Base-by-base conservation (phyloP, 306 rosid species). In the Arachis hypogaea region DNA sequence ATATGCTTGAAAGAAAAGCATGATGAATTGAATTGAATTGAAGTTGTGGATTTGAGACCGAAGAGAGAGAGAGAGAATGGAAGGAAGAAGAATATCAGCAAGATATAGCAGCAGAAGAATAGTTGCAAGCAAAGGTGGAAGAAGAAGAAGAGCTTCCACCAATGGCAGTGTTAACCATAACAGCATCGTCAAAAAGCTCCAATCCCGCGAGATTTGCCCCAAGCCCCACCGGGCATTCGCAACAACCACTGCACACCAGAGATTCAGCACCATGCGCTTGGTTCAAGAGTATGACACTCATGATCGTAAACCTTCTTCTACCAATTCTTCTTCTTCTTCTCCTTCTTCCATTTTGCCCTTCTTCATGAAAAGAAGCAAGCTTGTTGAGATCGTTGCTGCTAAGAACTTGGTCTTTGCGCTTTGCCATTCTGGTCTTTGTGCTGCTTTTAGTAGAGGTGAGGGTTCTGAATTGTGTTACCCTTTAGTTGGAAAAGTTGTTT, bases 341-440 rank as follows among this genome's bases (percentile, higher is more conserved):
- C 68, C 28, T 22, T 22, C 78, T 44, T 87, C 88, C 69, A 82
- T 64, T 6, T 76, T 90, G 73, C 94, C 94, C 68, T 92, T 92
- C 59, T 51, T 92, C 80, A 83, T 87, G 86, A 92, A 90, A 80
- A 83, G 98, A 59, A 84, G 91, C 3, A 92, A 88, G 70, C 83
- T 92, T 36, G 88, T 88, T 56, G 98, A 92, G 76, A 90, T 92
- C 52, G 98, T 92, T 11, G 98, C 98, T 62, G 96, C 98, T 1
- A 88, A 86, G 33, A 89, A 81, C 55, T 71, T 92, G 11, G 89
- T 92, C 60, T 92, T 92, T 78, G 94, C 96, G 57, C 92, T 92
- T 22, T 89, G 92, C 4, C 98, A 92, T 63, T 90, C 98, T 46
- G 98, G 98, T 28, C 84, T 90, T 11, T 90, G 96, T 90, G 98